Base-by-base conservation (phyloP, 768 basidiomycete species). In the Lactarius evosmus region DNA sequence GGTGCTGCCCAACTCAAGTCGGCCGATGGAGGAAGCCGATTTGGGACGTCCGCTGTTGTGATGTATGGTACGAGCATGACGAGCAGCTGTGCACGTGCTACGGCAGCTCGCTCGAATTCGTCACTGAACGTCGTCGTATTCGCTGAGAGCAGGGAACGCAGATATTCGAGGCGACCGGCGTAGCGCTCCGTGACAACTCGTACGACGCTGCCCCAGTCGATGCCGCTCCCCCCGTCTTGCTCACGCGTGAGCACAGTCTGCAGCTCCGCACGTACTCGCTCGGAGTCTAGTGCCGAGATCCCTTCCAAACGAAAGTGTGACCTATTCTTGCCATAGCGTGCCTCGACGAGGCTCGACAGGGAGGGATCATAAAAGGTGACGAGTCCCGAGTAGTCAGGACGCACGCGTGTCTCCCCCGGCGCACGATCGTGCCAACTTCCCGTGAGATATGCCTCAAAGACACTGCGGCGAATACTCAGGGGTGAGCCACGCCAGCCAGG, bases 371-470 rank as follows among this genome's bases (percentile, higher is more conserved):
- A 82, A 60, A 82, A 78, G 0, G 80, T 79, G 19, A 82, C 66
- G 16, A 78, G 61, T 16, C 77, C 73, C 3, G 78, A 68, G 50
- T 78, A 74, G 69, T 82, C 80, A 22, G 80, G 71, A 25, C 73
- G 63, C n/a, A 80, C 70, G 32, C 81, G 80, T 1, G 74, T 72
- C 30, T 82, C 80, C 36, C 79, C 80, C 0, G 80, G 80, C 46
- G 72, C 76, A 55, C 62, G 67, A 58, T 80, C 77, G 60, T 80
- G 76, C 79, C 77, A 79, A 30, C 70, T 69, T 7, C 79, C 77
- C 11, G 79, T 69, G 60, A 76, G 72, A 41, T 78, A 56, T 17
- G 71, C 69, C 40, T 71, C 70, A 33, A 66, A 62, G 12, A 17
- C 16, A 17, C 7, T 30, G 17, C 29, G 4, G 5, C 1, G 0